A percentile compares a stretch with the other conserved stretches of the same genome.
These are phyloP conservation scores for Ogataea trehaloabstinens DNA, from an alignment of 805 yeast species.

Conservation along the genomic window DNA sequence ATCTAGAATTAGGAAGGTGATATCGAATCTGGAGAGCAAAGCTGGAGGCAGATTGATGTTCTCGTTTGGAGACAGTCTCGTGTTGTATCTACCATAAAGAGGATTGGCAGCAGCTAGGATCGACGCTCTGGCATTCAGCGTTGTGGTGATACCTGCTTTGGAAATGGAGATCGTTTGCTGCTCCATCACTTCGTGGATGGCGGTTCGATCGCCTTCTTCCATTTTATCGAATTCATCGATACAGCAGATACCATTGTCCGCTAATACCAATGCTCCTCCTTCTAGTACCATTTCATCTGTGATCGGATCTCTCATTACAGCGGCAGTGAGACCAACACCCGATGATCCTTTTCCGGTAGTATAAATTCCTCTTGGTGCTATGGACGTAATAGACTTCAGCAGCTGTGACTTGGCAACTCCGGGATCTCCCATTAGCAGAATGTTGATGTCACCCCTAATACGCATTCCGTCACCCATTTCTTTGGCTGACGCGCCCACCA, in stretches of 20 bases:
- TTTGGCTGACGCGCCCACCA: constrained; percentile 95
- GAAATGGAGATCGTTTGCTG: constrained; percentile 97
- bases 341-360: constrained; percentile 99
- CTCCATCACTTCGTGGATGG: constrained; percentile 99
- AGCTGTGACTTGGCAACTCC: constrained; percentile 99
- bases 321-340: constrained; percentile 98
- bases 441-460: constrained; percentile 95
- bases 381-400: constrained; percentile 82
- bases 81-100: constrained; percentile 89
- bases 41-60: constrained; percentile 98
- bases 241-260: constrained; percentile 97
- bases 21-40: constrained; percentile 88
- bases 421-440: constrained; percentile 98
- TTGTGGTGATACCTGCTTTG: constrained; percentile 96
- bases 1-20: constrained; percentile 83
- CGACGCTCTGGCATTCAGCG: constrained; percentile 92
- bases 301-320: constrained; percentile 98
- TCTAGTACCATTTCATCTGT: constrained; percentile 98
- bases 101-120: constrained; percentile 99
- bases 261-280: constrained; percentile 96
- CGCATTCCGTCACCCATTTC: constrained; percentile 95
- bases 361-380: constrained; percentile 95
- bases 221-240: constrained; percentile 98
- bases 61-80: constrained; percentile 85
- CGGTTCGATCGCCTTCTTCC: constrained; percentile 96